Conservation (phyloP, 805 yeast genomes). For the Candida bentonensis region DNA sequence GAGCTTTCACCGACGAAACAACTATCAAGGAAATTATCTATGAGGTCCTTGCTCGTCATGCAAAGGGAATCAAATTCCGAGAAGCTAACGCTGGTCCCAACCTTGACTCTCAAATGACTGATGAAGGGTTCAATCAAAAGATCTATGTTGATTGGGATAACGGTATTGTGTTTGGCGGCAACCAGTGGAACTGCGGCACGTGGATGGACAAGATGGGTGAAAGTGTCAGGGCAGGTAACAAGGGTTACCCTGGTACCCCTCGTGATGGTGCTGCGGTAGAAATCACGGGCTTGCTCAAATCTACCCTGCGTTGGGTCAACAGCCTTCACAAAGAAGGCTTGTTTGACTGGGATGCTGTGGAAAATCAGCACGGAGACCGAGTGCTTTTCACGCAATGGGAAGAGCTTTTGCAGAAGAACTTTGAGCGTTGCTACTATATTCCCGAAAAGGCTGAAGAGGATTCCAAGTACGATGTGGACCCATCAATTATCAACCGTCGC, state of each 20-base stretch:
- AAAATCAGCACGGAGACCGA: constrained; percentile 39
- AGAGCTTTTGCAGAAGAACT: constrained; percentile 46
- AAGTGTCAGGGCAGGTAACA: constrained; percentile 63
- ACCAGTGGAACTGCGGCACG: constrained; percentile 88
- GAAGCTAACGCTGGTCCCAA: constrained; percentile 92
- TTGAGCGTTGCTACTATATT: constrained; percentile 66
- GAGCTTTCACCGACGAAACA: constrained; percentile 61
- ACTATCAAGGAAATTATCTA: constrained; percentile 63
- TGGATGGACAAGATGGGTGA: constrained; percentile 99
- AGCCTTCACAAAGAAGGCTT: constrained; percentile 37
- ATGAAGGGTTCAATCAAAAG: constrained; percentile 80
- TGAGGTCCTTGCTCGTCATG: constrained; percentile 80
- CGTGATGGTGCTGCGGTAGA: constrained; percentile 96
- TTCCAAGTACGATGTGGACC: constrained; percentile 42
- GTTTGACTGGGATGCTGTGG: constrained; percentile 46
- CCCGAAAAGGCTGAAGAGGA: constrained; percentile 59
- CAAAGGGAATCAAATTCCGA: constrained; percentile 70
- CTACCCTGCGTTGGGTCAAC: constrained; percentile 67
- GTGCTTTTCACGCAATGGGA: constrained; percentile 64
- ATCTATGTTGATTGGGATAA: constrained; percentile 76
- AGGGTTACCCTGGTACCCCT: constrained; percentile 96
- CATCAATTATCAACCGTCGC: constrained; percentile 62
- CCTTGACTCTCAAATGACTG: constrained; percentile 83
- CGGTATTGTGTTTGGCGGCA: constrained; percentile 84
- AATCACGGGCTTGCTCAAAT: constrained; percentile 76